phyloP scores from a whole-genome alignment of 495 filamentous ascomycete species.

The Sabuloglossum arenarium region DNA sequence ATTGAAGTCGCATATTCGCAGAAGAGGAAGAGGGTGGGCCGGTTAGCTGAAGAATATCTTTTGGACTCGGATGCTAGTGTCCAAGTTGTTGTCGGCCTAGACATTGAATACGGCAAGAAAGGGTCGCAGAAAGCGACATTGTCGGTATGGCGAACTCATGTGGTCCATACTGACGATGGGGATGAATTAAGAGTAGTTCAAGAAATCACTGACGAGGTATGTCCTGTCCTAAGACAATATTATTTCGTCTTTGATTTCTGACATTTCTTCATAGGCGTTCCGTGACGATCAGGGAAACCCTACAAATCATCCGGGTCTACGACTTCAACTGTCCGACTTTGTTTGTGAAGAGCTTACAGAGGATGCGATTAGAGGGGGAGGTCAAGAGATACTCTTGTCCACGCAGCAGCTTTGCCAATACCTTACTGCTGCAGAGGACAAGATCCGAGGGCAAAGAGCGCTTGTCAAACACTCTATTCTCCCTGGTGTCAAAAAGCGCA shows the following conservation, averaged over 20 bases:
- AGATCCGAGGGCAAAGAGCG: slow-evolving; percentile 3
- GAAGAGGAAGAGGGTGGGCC: slow-evolving; percentile 13
- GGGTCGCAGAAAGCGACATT: slow-evolving; percentile 9
- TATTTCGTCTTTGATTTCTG: slow-evolving; percentile 2
- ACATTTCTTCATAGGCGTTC: slow-evolving; percentile 7
- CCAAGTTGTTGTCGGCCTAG: slow-evolving; percentile 14
- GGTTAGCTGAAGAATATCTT: slow-evolving; percentile 18
- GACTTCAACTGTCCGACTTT: slow-evolving; percentile 9
- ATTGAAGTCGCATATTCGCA: slow-evolving; percentile 20
- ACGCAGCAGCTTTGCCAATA: slow-evolving; percentile 8
- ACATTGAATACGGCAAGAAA: slow-evolving; percentile 14
- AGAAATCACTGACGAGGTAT: slow-evolving; percentile 9
- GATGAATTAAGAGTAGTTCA: slow-evolving; percentile 7
- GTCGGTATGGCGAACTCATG: slow-evolving; percentile 5
- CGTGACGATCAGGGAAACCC: slow-evolving; percentile 11
- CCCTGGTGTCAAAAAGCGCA: slow-evolving; percentile 6
- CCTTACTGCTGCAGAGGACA: slow-evolving; percentile 6
- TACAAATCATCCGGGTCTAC: slow-evolving; percentile 9
- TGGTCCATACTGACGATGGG: slow-evolving; percentile 8
- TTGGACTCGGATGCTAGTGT: slow-evolving; percentile 14
- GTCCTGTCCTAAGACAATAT: slow-evolving; percentile 2
- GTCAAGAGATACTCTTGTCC: slow-evolving; percentile 8
- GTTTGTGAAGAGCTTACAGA: slow-evolving; percentile 7
- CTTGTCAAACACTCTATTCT: slow-evolving; percentile 6
- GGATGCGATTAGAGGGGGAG: slow-evolving; percentile 4